phyloP scores from a whole-genome alignment of 2,329 filamentous ascomycete genomes.

The Fusarium foetens region DNA sequence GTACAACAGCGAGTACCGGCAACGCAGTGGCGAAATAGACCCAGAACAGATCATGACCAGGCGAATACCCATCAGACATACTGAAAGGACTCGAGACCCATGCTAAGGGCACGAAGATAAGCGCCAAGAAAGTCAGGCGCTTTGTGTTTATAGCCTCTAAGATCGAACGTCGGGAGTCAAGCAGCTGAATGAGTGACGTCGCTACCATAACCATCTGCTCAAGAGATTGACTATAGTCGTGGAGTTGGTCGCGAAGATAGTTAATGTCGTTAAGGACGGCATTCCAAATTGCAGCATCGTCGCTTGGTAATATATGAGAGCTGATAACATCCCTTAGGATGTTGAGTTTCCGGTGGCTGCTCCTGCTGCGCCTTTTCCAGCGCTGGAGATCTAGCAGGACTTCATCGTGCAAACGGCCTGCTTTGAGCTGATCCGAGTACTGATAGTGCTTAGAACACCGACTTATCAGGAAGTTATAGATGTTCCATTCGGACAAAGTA shows the following conservation, averaged over 20 bases:
- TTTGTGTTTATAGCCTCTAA: not conserved
- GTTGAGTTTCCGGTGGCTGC: fast-evolving
- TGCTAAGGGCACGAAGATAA: fast-evolving
- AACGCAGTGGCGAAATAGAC: not conserved
- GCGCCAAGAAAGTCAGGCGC: not conserved
- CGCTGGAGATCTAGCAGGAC: not conserved
- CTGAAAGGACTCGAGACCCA: not conserved
- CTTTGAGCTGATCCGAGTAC: fast-evolving
- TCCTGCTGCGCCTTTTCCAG: not conserved
- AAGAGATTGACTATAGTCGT: not conserved
- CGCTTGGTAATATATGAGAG: not conserved
- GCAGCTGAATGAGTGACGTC: not conserved
- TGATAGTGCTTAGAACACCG: fast-evolving
- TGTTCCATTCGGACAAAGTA: not conserved
- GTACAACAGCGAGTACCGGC: not conserved
- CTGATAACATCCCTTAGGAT: fast-evolving
- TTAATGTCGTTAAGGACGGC: fast-evolving
- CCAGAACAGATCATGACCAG: not conserved
- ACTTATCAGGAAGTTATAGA: fast-evolving
- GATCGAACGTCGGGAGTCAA: not conserved
- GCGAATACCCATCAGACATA: not conserved
- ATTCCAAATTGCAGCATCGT: too few species aligned
- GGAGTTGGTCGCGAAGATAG: not conserved
- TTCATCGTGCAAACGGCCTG: fast-evolving
- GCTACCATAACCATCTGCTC: not conserved